phyloP scores from a whole-genome alignment of 164 flowering plant genomes.

The Macadamia integrifolia region DNA sequence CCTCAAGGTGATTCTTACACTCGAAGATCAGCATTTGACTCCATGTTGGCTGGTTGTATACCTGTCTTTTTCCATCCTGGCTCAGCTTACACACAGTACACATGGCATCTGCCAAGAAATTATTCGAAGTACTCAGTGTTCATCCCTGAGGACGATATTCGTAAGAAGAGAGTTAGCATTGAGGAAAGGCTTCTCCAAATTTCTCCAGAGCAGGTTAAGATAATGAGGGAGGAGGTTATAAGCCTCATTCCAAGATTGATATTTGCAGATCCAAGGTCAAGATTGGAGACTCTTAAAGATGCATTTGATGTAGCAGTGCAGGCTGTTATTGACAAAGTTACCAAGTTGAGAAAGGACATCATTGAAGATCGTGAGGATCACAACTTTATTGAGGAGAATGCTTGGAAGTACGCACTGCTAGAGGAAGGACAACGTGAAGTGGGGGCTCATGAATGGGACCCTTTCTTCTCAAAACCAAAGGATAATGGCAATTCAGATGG shows the following conservation, averaged over 20 bases:
- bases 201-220: conserved; percentile 59
- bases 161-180: conserved; percentile 63
- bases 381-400: conserved; percentile 71
- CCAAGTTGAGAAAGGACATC: conserved; percentile 68
- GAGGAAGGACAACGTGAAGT: conserved; percentile 77
- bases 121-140: conserved; percentile 74
- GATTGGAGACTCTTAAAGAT: conserved; percentile 77
- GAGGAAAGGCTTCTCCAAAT: conserved; percentile 59
- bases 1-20: conserved; percentile 96
- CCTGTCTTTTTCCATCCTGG: conserved; percentile 96
- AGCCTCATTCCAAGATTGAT: conserved; percentile 68
- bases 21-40: conserved; percentile 87
- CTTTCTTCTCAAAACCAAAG: conserved; percentile 84
- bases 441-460: conserved; percentile 93
- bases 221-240: conserved; percentile 90
- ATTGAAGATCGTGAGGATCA: conserved; percentile 58
- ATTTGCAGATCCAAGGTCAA: conserved; percentile 89
- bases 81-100: conserved; percentile 85
- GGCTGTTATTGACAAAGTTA: conserved; percentile 73
- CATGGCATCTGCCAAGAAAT: conserved; percentile 93
- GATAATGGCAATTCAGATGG: conserved; percentile 40
- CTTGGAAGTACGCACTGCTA: conserved; percentile 81
- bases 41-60: conserved; percentile 90
- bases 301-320: conserved; percentile 91
- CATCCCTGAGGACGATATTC: conserved; percentile 80